Conservation (phyloP, 768 basidiomycete species). For the Russula griseocarnosa region DNA sequence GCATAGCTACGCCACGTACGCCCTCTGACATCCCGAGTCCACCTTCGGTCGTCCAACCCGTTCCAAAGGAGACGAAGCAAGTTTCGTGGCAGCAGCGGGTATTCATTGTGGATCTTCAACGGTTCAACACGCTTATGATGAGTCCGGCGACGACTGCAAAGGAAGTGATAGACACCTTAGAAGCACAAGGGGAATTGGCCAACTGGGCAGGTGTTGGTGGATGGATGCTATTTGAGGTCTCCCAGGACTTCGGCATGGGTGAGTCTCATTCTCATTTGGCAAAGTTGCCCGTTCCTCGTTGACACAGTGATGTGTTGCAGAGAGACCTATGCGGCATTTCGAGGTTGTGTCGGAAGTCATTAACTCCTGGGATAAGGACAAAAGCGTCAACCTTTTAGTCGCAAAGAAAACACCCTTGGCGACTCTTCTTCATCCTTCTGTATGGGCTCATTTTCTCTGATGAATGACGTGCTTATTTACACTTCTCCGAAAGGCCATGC, state of each 20-base stretch:
- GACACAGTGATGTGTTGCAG: slow-evolving; percentile 39
- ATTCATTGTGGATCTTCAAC: slow-evolving; percentile 73
- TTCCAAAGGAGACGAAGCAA: slow-evolving; percentile 23
- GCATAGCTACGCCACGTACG: slow-evolving; percentile 41
- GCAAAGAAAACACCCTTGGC: slow-evolving; percentile 71
- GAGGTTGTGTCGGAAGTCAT: slow-evolving; percentile 78
- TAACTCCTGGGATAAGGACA: slow-evolving; percentile 85
- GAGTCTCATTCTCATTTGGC: slow-evolving; percentile 31
- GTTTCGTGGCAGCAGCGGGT: slow-evolving; percentile 58
- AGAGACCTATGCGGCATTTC: slow-evolving; percentile 85
- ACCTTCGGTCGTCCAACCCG: background rate
- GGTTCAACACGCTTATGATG: slow-evolving; percentile 72
- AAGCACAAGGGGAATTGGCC: slow-evolving; percentile 61
- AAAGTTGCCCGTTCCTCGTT: background rate
- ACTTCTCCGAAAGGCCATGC: slow-evolving; percentile 46
- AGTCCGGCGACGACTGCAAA: slow-evolving; percentile 61
- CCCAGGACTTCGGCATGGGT: slow-evolving; percentile 94
- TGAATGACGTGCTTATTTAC: slow-evolving; percentile 19
- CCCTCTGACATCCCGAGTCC: slow-evolving; percentile 32
- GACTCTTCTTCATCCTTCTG: slow-evolving; percentile 52
- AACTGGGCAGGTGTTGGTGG: slow-evolving; percentile 55
- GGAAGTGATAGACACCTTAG: slow-evolving; percentile 65
- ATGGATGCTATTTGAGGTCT: slow-evolving; percentile 90
- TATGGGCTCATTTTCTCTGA: slow-evolving; percentile 35
- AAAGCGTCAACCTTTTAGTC: slow-evolving; percentile 74